Percentiles rank a stretch among this genome's conserved stretches.
Conservation (phyloP, 2,329 filamentous ascomycete genomes). For the Botrytis pseudocinerea region DNA sequence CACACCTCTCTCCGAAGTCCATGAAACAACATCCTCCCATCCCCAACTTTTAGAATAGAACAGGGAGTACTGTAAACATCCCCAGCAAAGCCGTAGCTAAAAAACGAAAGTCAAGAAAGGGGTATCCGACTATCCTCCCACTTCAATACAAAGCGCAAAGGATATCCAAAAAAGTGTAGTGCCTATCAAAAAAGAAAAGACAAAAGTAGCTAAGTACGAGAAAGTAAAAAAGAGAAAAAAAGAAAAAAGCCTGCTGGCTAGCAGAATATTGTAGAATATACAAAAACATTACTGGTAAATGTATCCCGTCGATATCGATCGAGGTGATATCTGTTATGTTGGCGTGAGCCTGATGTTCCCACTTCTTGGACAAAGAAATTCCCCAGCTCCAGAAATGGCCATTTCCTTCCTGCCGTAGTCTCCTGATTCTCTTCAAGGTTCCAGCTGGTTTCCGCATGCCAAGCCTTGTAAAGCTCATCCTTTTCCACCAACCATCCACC, state of each 20-base stretch:
- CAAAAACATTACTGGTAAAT: slow-evolving; percentile 9
- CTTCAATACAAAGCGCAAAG: slow-evolving; percentile 9
- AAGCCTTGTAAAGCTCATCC: slow-evolving; percentile 14
- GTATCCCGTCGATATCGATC: not conserved
- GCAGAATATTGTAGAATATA: slow-evolving; percentile 7
- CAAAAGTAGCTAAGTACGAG: slow-evolving; percentile 11
- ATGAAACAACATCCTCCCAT: not conserved
- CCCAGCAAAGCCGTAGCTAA: not conserved
- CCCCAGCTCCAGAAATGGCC: not conserved
- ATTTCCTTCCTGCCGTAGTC: not conserved
- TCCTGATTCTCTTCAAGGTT: not conserved
- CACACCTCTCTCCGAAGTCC: too few species aligned
- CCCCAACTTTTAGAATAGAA: not conserved
- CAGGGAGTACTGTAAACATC: slow-evolving; percentile 4
- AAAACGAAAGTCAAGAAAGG: slow-evolving; percentile 7
- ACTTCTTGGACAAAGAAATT: not conserved
- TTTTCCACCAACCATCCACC: not conserved
- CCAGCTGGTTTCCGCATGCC: slow-evolving; percentile 6
- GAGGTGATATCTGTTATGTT: slow-evolving; percentile 5
- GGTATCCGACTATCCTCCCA: slow-evolving; percentile 10
- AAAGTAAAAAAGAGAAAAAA: not conserved
- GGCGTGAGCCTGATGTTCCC: not conserved
- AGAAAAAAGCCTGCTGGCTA: not conserved
- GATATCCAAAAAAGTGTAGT: not conserved
- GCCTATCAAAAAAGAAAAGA: not conserved